phyloP scores from a whole-genome alignment of 2,329 filamentous ascomycete species.

The Leptographium lundbergii region DNA sequence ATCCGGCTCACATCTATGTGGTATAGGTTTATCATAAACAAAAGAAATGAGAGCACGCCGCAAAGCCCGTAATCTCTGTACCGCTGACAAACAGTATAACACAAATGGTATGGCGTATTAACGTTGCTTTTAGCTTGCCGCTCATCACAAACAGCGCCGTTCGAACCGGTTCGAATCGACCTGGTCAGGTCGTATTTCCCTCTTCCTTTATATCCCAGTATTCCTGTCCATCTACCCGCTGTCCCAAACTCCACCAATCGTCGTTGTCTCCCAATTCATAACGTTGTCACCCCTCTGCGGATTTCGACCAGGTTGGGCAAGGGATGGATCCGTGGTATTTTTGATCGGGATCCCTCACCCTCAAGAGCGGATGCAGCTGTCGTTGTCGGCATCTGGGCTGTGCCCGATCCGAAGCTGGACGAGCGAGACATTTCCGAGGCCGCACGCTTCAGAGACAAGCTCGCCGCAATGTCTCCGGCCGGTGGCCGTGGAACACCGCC shows the following conservation, averaged over 20 bases:
- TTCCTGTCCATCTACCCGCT: no score
- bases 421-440: constrained; percentile 40
- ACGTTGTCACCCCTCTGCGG: constrained; percentile 19
- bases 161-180: not conserved
- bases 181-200: no score
- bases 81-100: not conserved
- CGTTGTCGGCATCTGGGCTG: constrained; percentile 9
- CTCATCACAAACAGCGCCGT: not conserved
- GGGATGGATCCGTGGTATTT: constrained; percentile 25
- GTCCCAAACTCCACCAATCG: no score
- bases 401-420: constrained; percentile 29
- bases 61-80: not conserved
- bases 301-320: constrained; percentile 24
- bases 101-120: not conserved
- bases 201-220: no score
- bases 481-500: constrained; percentile 20
- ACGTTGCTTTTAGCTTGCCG: not conserved
- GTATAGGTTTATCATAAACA: not conserved
- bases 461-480: constrained; percentile 32
- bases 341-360: constrained; percentile 17
- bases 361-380: constrained; percentile 13
- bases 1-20: not conserved
- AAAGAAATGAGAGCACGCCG: not conserved
- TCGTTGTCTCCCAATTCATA: not conserved
- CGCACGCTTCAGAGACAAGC: constrained; percentile 34